Conservation (phyloP, 2,329 filamentous ascomycete genomes). For the Colletotrichum shisoi region DNA sequence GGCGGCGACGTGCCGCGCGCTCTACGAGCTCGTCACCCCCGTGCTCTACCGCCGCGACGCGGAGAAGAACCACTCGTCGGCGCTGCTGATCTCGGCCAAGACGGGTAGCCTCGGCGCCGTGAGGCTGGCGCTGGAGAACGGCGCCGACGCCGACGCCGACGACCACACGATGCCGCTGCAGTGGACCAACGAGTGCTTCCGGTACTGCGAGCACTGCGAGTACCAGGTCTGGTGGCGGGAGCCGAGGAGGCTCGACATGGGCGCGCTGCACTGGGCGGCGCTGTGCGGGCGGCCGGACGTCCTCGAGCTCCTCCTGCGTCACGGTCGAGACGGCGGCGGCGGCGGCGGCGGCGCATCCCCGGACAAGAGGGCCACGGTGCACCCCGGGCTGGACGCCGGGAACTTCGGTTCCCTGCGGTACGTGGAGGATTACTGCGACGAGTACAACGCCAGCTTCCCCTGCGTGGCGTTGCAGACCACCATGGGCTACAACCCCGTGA, state of each 20-base stretch:
- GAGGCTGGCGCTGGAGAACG: conserved; percentile 46
- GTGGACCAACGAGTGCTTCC: conserved; percentile 38
- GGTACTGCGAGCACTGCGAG: conserved; percentile 31
- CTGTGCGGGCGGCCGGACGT: conserved; percentile 18
- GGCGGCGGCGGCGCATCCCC: not conserved
- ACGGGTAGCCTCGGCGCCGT: conserved; percentile 22
- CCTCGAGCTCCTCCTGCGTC: conserved; percentile 5
- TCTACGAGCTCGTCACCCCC: conserved; percentile 30
- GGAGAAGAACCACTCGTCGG: conserved; percentile 30
- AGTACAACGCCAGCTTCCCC: conserved; percentile 35
- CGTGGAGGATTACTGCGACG: conserved; percentile 32
- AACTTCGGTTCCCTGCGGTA: conserved; percentile 31
- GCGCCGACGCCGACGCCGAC: conserved; percentile 47
- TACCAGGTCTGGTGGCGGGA: conserved; percentile 38
- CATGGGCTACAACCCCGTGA: conserved; percentile 13
- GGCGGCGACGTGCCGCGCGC: conserved; percentile 27
- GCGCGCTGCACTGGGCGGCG: conserved; percentile 36
- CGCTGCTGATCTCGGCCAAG: conserved; percentile 32
- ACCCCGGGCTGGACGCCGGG: conserved; percentile 24
- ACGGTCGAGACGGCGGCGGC: not conserved
- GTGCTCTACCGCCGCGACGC: conserved; percentile 31
- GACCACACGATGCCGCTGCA: conserved; percentile 42
- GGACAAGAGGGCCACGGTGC: conserved; percentile 27
- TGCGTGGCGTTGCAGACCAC: conserved; percentile 29
- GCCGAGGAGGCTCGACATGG: conserved; percentile 30